Percentiles rank a stretch among this genome's conserved stretches.
Conservation (phyloP, 768 basidiomycete species). For the Mycena galopus region DNA sequence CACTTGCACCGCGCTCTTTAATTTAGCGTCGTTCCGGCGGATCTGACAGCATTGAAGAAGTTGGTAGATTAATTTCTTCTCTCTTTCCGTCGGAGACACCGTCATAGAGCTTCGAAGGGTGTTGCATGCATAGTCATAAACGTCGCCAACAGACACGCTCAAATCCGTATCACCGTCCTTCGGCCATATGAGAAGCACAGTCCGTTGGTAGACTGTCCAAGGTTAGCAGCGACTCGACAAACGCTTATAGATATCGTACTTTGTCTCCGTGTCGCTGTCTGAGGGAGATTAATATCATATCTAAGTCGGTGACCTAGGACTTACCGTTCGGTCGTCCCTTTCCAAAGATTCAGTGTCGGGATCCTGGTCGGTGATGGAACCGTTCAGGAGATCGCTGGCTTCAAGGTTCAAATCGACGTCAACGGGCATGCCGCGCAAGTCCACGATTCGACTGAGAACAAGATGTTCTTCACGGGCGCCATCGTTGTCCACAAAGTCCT, state of each 20-base stretch:
- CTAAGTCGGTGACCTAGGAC: background rate
- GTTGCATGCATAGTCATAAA: constrained; percentile 13
- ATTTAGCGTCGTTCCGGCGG: background rate
- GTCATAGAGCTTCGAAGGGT: constrained; percentile 2
- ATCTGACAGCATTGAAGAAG: background rate
- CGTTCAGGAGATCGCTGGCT: background rate
- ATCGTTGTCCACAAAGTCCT: background rate
- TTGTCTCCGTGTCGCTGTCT: background rate
- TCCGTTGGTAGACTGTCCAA: constrained; percentile 17
- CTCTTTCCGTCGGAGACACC: constrained; percentile 11
- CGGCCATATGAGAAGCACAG: constrained; percentile 27
- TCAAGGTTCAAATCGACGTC: background rate
- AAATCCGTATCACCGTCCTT: background rate
- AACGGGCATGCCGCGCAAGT: constrained; percentile 12
- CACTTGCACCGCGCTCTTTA: background rate
- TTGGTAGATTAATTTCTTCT: background rate
- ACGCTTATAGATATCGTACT: background rate
- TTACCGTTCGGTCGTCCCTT: constrained; percentile 6
- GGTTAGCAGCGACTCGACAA: background rate
- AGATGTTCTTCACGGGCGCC: background rate
- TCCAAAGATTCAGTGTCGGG: background rate
- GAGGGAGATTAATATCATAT: no score
- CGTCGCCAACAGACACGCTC: constrained; percentile 21
- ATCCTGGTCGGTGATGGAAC: background rate
- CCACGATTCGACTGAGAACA: background rate